These are phyloP conservation scores for Naganishia albida DNA, from an alignment of 1,284 basidiomycete genomes.

Conservation along the genomic window DNA sequence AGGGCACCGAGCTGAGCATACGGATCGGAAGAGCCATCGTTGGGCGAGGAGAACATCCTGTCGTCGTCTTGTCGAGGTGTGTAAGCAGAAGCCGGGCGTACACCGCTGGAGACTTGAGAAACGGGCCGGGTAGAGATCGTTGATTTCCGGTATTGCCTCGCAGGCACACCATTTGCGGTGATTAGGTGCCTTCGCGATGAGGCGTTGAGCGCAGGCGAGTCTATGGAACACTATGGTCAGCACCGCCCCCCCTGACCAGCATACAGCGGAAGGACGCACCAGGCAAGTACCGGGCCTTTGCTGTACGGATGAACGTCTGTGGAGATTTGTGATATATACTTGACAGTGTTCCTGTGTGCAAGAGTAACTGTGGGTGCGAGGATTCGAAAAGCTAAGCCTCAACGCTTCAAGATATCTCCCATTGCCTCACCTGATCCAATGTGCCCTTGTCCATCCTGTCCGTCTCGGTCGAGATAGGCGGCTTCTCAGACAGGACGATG, in stretches of 20 bases:
- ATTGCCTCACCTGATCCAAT: slow-evolving; percentile 72
- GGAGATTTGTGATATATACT: slow-evolving; percentile 55
- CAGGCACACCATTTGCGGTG: slow-evolving; percentile 38
- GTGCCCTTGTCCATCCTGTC: slow-evolving; percentile 95
- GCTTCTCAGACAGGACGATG: slow-evolving; percentile 92
- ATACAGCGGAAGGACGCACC: slow-evolving; percentile 24
- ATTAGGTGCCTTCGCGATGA: slow-evolving; percentile 53
- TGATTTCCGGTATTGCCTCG: slow-evolving; percentile 19
- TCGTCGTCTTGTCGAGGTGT: slow-evolving; percentile 33
- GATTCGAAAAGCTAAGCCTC: background rate
- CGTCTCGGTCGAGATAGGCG: slow-evolving; percentile 94
- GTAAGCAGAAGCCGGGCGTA: slow-evolving; percentile 31
- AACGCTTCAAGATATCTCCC: background rate
- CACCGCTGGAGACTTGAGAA: slow-evolving; percentile 16
- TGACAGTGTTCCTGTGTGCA: slow-evolving; percentile 54
- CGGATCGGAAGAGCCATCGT: slow-evolving; percentile 40
- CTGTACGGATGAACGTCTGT: slow-evolving; percentile 54
- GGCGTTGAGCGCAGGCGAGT: slow-evolving; percentile 52
- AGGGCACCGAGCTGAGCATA: slow-evolving; percentile 49
- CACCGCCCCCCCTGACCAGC: background rate
- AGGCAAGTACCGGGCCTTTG: slow-evolving; percentile 49
- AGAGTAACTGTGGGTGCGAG: slow-evolving; percentile 41
- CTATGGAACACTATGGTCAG: slow-evolving; percentile 33
- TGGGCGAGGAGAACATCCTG: slow-evolving; percentile 30
- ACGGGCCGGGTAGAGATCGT: slow-evolving; percentile 13